Conservation (phyloP, 345 rosid genomes). For the Salix brachista region DNA sequence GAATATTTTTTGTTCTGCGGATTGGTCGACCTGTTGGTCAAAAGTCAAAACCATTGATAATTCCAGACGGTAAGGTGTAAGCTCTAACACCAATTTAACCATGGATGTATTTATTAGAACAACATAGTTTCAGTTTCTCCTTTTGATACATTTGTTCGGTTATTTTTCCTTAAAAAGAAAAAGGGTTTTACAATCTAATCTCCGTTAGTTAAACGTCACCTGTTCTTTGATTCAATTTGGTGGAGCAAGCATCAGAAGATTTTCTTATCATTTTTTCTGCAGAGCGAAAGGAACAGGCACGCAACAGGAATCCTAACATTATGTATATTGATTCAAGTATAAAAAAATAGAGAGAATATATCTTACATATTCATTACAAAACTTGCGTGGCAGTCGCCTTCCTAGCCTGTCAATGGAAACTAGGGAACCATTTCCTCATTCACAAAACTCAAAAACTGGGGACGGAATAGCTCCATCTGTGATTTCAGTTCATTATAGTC, state of each 20-base stretch:
- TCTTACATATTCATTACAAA: background rate
- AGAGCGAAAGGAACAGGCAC: background rate
- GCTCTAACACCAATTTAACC: background rate
- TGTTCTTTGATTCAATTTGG: background rate
- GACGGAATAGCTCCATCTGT: conserved; percentile 3
- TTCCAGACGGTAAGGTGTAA: conserved; percentile 22
- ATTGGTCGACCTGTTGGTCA: too few species aligned
- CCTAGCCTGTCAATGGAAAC: background rate
- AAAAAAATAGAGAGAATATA: background rate
- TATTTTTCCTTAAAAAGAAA: background rate
- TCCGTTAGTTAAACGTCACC: background rate
- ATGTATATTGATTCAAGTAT: background rate
- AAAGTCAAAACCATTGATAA: too few species aligned
- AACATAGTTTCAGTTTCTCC: background rate
- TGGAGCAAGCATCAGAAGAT: background rate
- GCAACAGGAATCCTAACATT: background rate
- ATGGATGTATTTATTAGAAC: background rate
- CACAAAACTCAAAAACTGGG: conserved; percentile 14
- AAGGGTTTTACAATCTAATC: background rate
- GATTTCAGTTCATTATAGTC: conserved; percentile 36
- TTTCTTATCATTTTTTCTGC: background rate
- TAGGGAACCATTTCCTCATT: conserved; percentile 29
- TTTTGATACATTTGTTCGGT: background rate
- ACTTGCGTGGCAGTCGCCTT: background rate
- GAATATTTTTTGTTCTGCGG: too few species aligned